phyloP scores from a whole-genome alignment of 208 protist genomes.

The Acanthamoeba quina region DNA sequence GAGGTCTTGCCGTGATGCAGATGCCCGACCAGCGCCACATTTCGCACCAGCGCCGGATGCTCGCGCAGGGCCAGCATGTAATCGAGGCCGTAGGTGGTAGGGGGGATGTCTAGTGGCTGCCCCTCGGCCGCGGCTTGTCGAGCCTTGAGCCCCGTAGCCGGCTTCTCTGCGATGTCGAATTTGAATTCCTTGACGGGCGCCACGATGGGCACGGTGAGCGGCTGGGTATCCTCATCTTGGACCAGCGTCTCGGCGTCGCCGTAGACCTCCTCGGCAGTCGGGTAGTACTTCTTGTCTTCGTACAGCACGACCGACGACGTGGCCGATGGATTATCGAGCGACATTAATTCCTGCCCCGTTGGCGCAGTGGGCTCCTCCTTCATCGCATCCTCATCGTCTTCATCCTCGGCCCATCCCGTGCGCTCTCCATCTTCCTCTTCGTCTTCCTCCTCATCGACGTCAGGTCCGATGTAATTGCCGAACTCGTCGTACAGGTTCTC shows the following conservation, averaged over 20 bases:
- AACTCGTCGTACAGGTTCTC: conserved; percentile 95
- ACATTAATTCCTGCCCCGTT: conserved; percentile 15
- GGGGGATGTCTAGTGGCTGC: not conserved
- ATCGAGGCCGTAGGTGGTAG: conserved; percentile 11
- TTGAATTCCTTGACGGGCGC: conserved; percentile 87
- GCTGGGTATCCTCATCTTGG: conserved; percentile 95
- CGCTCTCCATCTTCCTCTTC: conserved; percentile 78
- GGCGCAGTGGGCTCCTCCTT: not conserved
- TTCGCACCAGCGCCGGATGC: conserved; percentile 93
- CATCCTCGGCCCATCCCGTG: conserved; percentile 62
- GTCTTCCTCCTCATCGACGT: conserved; percentile 85
- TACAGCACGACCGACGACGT: conserved; percentile 88
- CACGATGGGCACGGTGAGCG: conserved; percentile 94
- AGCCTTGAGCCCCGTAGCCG: conserved; percentile 84
- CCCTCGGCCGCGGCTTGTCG: not conserved
- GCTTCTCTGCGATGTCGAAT: conserved; percentile 87
- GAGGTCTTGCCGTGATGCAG: conserved; percentile 98
- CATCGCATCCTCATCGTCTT: conserved; percentile 60
- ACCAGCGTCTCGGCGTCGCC: conserved; percentile 93
- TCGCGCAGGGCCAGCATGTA: conserved; percentile 86
- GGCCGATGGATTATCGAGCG: not conserved
- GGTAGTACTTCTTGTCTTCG: conserved; percentile 96
- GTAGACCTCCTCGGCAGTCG: conserved; percentile 90
- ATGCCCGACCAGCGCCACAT: conserved; percentile 95
- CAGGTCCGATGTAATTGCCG: conserved; percentile 95